These are phyloP conservation scores for Kokia cookei DNA, from an alignment of 441 rosid genomes.

Conservation along the genomic window DNA sequence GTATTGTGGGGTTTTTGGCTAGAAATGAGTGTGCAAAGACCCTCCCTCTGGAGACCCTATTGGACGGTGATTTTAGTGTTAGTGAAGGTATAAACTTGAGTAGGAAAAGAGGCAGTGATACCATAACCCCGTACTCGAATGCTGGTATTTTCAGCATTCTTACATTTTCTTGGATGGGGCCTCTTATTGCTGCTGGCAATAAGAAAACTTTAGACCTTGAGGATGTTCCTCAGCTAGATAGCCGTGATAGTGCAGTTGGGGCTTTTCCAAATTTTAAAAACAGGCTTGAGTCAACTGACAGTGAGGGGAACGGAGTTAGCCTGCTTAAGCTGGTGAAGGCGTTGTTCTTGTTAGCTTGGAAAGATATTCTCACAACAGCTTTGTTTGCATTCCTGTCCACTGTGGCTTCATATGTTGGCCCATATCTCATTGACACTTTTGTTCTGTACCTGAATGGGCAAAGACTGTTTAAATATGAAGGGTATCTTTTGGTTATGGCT, in stretches of 20 bases:
- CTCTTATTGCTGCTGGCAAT: slow-evolving; percentile 61
- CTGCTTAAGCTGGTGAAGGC: slow-evolving; percentile 53
- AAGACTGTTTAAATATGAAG: slow-evolving; percentile 26
- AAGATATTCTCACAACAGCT: slow-evolving; percentile 45
- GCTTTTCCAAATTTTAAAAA: slow-evolving; percentile 32
- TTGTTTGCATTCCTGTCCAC: slow-evolving; percentile 38
- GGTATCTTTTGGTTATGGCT: slow-evolving; percentile 27
- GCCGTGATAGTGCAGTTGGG: slow-evolving; percentile 44
- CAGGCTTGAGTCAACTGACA: slow-evolving; percentile 38
- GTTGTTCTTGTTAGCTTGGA: slow-evolving; percentile 48
- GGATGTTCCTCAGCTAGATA: slow-evolving; percentile 78
- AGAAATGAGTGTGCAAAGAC: slow-evolving; percentile 26
- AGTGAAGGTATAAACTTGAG: slow-evolving; percentile 18
- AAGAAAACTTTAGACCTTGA: slow-evolving; percentile 70
- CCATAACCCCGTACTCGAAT: slow-evolving; percentile 45
- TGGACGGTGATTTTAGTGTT: slow-evolving; percentile 34
- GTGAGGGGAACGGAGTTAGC: slow-evolving; percentile 31
- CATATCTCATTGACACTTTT: slow-evolving; percentile 66
- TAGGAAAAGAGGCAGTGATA: slow-evolving; percentile 38
- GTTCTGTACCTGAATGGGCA: slow-evolving; percentile 72
- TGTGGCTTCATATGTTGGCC: slow-evolving; percentile 64
- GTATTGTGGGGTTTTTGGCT: slow-evolving; percentile 44
- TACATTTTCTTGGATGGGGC: slow-evolving; percentile 73
- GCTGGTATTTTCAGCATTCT: slow-evolving; percentile 52
- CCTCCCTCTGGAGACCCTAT: slow-evolving; percentile 51